These are phyloP conservation scores for Groenewaldozyma auringiensis DNA, from an alignment of 1,139 yeast genomes.

Conservation along the genomic window DNA sequence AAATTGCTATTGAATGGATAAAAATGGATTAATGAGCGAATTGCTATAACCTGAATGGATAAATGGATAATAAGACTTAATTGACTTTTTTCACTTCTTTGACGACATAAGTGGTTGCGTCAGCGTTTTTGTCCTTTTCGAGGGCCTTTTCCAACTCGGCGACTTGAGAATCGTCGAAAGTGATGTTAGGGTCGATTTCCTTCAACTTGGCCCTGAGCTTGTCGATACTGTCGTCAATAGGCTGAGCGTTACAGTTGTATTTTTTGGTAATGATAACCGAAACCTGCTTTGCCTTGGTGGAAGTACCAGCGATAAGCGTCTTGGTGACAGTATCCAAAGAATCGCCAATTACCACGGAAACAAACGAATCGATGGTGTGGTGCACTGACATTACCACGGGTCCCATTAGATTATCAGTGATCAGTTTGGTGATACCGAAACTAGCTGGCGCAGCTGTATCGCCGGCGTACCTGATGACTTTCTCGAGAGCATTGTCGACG, in stretches of 20 bases:
- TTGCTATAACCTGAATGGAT: no score
- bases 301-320: neutral
- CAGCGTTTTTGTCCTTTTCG: neutral
- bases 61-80: no score
- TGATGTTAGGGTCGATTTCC: neutral
- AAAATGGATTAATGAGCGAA: no score
- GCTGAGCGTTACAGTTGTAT: neutral
- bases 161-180: neutral
- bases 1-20: no score
- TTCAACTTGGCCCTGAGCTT: neutral
- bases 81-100: neutral
- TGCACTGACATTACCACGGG: constrained; percentile 1
- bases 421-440: neutral
- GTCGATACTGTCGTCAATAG: neutral
- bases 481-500: constrained; percentile 3
- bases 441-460: neutral
- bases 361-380: constrained; percentile 2
- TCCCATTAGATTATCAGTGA: neutral
- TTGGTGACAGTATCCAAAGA: constrained; percentile 1
- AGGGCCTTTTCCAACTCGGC: neutral
- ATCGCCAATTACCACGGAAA: constrained; percentile 1
- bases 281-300: neutral
- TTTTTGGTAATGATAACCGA: neutral
- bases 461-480: constrained; percentile 1
- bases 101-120: neutral